Evolutionary conservation across 768 basidiomycete genomes (phyloP).

Genomic region (Dendrothele bispora): DNA sequence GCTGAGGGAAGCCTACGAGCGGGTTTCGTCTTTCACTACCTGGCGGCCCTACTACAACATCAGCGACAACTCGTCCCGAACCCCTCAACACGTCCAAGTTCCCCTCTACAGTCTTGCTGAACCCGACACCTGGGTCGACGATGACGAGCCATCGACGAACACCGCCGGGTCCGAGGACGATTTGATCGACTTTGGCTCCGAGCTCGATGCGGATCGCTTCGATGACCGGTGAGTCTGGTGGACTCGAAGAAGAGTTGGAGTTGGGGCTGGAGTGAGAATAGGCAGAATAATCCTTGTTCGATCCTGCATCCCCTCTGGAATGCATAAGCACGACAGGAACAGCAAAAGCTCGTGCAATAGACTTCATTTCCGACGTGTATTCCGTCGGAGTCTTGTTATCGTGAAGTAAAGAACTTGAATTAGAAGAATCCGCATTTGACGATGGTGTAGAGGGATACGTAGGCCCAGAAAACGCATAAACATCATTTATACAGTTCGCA

Average conservation of each 20-base stretch:
- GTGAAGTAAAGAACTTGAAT: too few species aligned
- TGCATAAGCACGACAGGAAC: conserved; percentile 95
- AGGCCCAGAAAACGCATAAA: conserved; percentile 77
- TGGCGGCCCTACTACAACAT: conserved; percentile 29
- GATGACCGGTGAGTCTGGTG: conserved; percentile 48
- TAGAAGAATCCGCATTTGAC: too few species aligned
- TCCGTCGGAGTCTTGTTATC: too few species aligned
- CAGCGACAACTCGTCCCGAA: conserved; percentile 45
- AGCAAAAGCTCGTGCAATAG: conserved; percentile 57
- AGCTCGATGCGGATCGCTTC: conserved; percentile 73
- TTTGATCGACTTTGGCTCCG: conserved; percentile 60
- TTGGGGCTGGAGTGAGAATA: too few species aligned
- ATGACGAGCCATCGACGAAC: conserved; percentile 87
- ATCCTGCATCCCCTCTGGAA: conserved; percentile 79
- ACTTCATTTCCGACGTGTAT: conserved; percentile 61
- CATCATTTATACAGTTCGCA: conserved; percentile 94
- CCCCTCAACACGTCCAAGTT: conserved; percentile 70
- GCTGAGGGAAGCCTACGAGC: conserved; percentile 57
- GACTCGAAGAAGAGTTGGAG: too few species aligned
- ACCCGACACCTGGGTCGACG: conserved; percentile 91
- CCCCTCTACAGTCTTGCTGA: conserved; percentile 80
- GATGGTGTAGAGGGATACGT: too few species aligned
- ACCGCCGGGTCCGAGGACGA: conserved; percentile 68
- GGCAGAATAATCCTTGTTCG: conserved; percentile 62
- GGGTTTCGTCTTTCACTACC: conserved; percentile 38